Base-by-base conservation (phyloP, 352 stramenopile species). In the Globisporangium nagaii region DNA sequence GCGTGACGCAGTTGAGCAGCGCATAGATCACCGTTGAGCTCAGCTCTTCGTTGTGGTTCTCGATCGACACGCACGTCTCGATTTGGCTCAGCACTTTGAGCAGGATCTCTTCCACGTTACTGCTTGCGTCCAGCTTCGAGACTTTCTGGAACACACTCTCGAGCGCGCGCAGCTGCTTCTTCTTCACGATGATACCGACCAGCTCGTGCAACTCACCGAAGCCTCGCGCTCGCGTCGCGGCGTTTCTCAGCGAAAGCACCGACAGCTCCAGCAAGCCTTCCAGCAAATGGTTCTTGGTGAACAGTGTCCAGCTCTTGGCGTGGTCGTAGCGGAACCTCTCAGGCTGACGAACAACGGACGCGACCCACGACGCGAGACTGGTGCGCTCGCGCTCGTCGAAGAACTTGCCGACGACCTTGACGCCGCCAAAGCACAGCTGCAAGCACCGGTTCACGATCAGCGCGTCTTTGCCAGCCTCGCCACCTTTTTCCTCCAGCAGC, bases 21-120 rank as follows among this genome's bases (percentile, higher is more conserved):
- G 80, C 70, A 36, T 90, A 79, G 15, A 92, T 82, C 6, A 84
- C 67, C 8, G 70, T 81, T 15, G 75, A 73, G 46, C 78, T 86
- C 40, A 88, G 57, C 13, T 51, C 60, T 17, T 88, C 70, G 50
- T 84, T 75, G 22, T 50, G 67, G 42, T 57, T 71, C 17, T 48
- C 20, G 32, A 70, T 60, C 0, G 65, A 66, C 12, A 81, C 41
- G 24, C 63, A 66, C 5, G 48, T 46, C 53, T 82, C 68, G 37
- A 92, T 73, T 20, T 88, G 74, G 22, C 51, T 40, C 8, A 92
- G 53, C 19, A 87, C 70, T 34, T 72, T 80, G 12, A 59, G 63
- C 15, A 86, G 52, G 3, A 75, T 67, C 19, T 71, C 60, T 31
- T 68, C 66, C 6, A 15, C 58, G 60, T 22, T 43, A 50, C 25